A percentile compares a stretch with the other conserved stretches of the same genome.
Conservation (phyloP, 768 basidiomycete genomes). For the Terana coerulea region DNA sequence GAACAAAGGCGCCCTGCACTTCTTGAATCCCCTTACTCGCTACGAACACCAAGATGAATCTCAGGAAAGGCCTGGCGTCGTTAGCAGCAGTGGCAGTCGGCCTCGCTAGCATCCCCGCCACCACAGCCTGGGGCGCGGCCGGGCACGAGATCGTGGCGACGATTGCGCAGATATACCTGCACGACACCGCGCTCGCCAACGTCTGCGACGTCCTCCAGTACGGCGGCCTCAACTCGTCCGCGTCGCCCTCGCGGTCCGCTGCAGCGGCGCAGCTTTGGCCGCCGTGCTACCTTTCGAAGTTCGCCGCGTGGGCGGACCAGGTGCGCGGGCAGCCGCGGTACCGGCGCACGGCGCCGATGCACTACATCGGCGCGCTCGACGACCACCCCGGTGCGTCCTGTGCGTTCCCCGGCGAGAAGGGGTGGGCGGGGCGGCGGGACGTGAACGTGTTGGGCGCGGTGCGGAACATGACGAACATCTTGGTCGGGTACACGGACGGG, state of each 20-base stretch:
- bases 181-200: constrained; percentile 61
- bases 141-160: constrained; percentile 94
- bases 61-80: not conserved
- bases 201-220: constrained; percentile 71
- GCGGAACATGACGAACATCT: constrained; percentile 65
- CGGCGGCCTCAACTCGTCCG: constrained; percentile 1
- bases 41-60: not conserved
- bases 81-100: not conserved
- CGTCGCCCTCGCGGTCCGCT: constrained; percentile 25
- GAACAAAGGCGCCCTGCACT: not conserved
- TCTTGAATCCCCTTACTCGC: too few species aligned
- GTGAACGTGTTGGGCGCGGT: constrained; percentile 77
- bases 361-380: constrained; percentile 69
- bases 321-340: constrained; percentile 47
- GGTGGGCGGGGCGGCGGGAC: constrained; percentile 59
- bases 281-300: constrained; percentile 75
- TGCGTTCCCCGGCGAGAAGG: constrained; percentile 67
- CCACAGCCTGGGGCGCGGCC: constrained; percentile 39
- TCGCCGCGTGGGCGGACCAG: constrained; percentile 88
- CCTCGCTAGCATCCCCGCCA: constrained; percentile 19
- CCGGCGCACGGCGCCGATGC: constrained; percentile 67
- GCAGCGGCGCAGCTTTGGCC: too few species aligned
- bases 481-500: constrained; percentile 45
- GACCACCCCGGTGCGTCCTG: constrained; percentile 81
- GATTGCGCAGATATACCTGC: constrained; percentile 88